Percentiles rank a stretch among this genome's conserved stretches.
Conservation (phyloP, 164 flowering plant species). For the Aristolochia californica region DNA sequence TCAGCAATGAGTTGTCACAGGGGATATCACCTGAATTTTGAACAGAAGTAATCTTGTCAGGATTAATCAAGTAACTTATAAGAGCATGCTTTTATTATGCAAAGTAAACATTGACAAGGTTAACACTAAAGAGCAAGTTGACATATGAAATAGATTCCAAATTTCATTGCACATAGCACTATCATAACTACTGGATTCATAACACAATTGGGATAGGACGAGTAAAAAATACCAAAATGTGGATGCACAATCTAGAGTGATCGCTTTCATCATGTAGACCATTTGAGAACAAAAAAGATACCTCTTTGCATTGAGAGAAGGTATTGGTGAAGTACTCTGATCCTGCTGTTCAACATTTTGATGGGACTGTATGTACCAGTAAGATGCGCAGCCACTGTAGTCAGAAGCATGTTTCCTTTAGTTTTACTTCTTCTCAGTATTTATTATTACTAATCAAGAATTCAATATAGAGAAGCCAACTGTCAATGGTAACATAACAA, state of each 20-base stretch:
- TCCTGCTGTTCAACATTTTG: slow-evolving; percentile 91
- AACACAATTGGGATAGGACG: neutral
- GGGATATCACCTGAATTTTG: slow-evolving; percentile 66
- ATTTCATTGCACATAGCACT: too few relatives aligned
- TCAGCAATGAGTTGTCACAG: slow-evolving; percentile 65
- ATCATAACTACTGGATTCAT: too few relatives aligned
- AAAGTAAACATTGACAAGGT: too few relatives aligned
- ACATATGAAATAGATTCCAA: neutral
- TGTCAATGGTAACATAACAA: too few relatives aligned
- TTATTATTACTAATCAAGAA: too few relatives aligned
- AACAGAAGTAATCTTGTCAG: neutral
- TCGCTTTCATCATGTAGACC: too few relatives aligned
- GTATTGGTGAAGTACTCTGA: slow-evolving; percentile 75
- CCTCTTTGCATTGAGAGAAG: slow-evolving; percentile 90
- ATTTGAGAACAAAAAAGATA: slow-evolving; percentile 9
- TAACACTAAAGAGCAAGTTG: neutral
- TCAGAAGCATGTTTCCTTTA: slow-evolving; percentile 3
- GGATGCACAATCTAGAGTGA: neutral
- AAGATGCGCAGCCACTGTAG: slow-evolving; percentile 97
- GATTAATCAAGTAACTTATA: neutral
- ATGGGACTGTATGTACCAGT: slow-evolving; percentile 94
- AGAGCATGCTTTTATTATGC: neutral
- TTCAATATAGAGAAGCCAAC: too few relatives aligned
- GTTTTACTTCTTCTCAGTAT: too few relatives aligned
- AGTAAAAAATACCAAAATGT: neutral